phyloP scores from a whole-genome alignment of 805 yeast genomes.

The Schwanniomyces yamadae region DNA sequence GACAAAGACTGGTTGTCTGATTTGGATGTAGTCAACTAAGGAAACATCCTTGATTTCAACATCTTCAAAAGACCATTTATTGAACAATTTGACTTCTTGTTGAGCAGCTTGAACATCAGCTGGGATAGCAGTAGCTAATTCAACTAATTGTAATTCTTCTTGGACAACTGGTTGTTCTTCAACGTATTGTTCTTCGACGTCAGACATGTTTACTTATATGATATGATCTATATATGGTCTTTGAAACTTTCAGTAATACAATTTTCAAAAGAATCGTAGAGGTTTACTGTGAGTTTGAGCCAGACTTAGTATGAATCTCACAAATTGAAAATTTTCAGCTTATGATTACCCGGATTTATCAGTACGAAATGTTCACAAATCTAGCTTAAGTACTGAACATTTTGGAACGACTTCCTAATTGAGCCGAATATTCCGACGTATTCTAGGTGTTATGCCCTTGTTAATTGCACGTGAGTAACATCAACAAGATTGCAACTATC shows the following conservation, averaged over 20 bases:
- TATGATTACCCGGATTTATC: conserved; percentile 12
- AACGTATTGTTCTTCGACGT: conserved; percentile 67
- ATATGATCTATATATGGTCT: neutral
- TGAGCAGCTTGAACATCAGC: conserved; percentile 95
- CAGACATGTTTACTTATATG: conserved; percentile 65
- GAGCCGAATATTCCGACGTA: conserved; percentile 2
- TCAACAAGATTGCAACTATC: no score
- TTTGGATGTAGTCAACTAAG: conserved; percentile 96
- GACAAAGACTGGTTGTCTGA: conserved; percentile 95
- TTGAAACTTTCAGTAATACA: neutral
- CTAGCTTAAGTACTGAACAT: conserved; percentile 6
- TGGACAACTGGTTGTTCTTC: conserved; percentile 73
- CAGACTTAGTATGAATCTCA: neutral
- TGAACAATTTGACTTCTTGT: conserved; percentile 95
- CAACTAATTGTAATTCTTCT: conserved; percentile 78
- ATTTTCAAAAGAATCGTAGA: neutral
- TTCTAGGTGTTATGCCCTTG: conserved; percentile 14
- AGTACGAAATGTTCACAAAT: conserved; percentile 1
- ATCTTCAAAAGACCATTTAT: conserved; percentile 99
- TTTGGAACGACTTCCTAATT: conserved; percentile 13
- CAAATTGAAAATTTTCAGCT: conserved; percentile 5
- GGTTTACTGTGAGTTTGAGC: neutral
- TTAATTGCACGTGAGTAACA: conserved; percentile 11
- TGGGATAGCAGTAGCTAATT: conserved; percentile 95
- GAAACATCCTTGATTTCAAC: conserved; percentile 98